Percentiles rank a stretch among this genome's conserved stretches.
Conservation (phyloP, 768 basidiomycete genomes). For the Kwoniella newhampshirensis region DNA sequence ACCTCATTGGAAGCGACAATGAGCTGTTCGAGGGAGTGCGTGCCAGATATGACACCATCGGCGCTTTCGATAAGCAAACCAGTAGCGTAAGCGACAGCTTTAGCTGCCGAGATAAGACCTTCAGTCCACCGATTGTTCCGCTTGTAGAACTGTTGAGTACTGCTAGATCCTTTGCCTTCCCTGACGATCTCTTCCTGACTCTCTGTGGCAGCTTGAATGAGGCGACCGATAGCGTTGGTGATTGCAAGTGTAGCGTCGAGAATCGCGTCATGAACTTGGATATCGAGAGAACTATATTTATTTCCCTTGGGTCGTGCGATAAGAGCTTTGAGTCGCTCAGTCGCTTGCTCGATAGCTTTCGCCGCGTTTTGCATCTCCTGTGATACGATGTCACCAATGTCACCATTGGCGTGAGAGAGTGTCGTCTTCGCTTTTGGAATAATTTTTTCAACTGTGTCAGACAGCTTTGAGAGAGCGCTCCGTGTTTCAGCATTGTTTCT, state of each 20-base stretch:
- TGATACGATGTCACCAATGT: conserved; percentile 94
- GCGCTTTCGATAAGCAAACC: conserved; percentile 93
- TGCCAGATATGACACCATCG: conserved; percentile 94
- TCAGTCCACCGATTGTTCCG: conserved; percentile 99
- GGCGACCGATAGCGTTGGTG: conserved; percentile 87
- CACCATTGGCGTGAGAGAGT: conserved; percentile 76
- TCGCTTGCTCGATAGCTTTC: conserved; percentile 88
- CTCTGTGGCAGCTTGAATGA: conserved; percentile 94
- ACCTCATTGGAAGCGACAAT: conserved; percentile 99
- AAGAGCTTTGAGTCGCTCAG: conserved; percentile 81
- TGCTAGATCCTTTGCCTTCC: conserved; percentile 87
- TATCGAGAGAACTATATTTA: conserved; percentile 84
- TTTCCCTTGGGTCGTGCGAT: conserved; percentile 81
- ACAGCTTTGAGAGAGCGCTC: conserved; percentile 75
- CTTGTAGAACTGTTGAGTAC: conserved; percentile 97
- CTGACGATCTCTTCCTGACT: conserved; percentile 98
- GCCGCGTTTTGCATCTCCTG: conserved; percentile 94
- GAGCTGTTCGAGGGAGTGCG: conserved; percentile 95
- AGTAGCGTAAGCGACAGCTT: conserved; percentile 95
- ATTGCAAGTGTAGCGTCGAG: conserved; percentile 90
- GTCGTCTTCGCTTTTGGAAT: conserved; percentile 73
- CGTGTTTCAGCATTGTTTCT: conserved; percentile 85
- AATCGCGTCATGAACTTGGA: conserved; percentile 98
- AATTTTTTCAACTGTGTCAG: conserved; percentile 79
- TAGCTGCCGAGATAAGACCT: conserved; percentile 95